A percentile compares a stretch with the other conserved stretches of the same genome.
Evolutionary conservation across 148 eudicot genomes (phyloP).

Genomic region (Fallopia convolvulus): DNA sequence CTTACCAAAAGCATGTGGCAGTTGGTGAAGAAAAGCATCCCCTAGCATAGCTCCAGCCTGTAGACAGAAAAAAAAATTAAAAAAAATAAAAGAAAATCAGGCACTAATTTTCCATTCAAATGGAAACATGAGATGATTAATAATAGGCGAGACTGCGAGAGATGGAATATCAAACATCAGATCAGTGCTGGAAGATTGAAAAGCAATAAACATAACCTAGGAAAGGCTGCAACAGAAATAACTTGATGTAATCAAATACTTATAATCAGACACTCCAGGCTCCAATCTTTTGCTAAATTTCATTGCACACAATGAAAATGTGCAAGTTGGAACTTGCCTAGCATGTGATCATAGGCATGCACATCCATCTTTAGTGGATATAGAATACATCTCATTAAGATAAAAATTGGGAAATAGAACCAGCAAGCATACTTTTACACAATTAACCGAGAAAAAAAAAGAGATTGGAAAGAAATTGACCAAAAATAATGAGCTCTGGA

Average conservation of each 20-base stretch:
- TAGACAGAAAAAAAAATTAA: constrained; percentile 15
- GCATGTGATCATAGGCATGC: not conserved
- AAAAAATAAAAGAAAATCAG: not conserved
- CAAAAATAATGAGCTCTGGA: not conserved
- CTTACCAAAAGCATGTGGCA: constrained; percentile 90
- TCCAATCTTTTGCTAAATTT: not conserved
- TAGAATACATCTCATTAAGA: not conserved
- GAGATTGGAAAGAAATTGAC: not conserved
- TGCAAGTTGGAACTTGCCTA: not conserved
- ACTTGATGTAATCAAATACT: not conserved
- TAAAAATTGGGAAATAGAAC: not conserved
- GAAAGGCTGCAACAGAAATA: not conserved
- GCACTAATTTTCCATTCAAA: not conserved
- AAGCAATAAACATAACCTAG: constrained; percentile 1
- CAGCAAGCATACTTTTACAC: not conserved
- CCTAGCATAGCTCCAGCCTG: constrained; percentile 99
- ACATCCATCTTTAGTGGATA: not conserved
- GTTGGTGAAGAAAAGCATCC: constrained; percentile 95
- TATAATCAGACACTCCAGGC: not conserved
- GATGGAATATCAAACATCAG: not conserved
- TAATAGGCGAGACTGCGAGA: not conserved
- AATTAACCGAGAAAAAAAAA: not conserved
- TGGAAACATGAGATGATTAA: not conserved
- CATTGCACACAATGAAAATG: not conserved
- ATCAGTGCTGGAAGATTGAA: not conserved